Evolutionary conservation across 2,329 filamentous ascomycete genomes (phyloP).

Genomic region (Botrytis galanthina): DNA sequence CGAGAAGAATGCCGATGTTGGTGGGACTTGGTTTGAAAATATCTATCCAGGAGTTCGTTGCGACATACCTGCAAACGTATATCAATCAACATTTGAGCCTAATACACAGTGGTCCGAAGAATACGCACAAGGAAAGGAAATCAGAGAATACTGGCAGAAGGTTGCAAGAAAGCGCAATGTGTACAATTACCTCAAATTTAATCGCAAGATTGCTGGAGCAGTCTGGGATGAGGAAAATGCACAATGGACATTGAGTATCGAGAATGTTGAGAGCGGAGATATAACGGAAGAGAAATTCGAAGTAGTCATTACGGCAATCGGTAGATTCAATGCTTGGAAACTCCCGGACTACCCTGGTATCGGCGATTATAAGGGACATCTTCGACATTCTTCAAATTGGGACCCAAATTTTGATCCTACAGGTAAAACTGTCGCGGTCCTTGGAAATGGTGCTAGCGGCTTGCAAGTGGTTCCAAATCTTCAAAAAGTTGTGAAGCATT

Average conservation of each 20-base stretch:
- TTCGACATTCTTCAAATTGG: conserved; percentile 62
- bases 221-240: conserved; percentile 52
- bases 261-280: conserved; percentile 41
- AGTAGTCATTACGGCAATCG: conserved; percentile 61
- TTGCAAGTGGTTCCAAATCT: conserved; percentile 52
- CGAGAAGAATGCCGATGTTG: conserved; percentile 47
- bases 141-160: conserved; percentile 63
- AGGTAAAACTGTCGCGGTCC: conserved; percentile 48
- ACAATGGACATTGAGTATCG: conserved; percentile 50
- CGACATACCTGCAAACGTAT: conserved; percentile 47
- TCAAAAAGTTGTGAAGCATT: conserved; percentile 29
- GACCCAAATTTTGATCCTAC: conserved; percentile 49
- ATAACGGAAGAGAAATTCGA: conserved; percentile 50
- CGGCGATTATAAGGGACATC: conserved; percentile 45
- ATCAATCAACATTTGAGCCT: conserved; percentile 56
- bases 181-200: conserved; percentile 55
- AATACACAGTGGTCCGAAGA: conserved; percentile 68
- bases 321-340: conserved; percentile 65
- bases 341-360: conserved; percentile 60
- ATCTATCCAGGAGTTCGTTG: conserved; percentile 36
- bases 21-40: conserved; percentile 55
- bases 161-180: conserved; percentile 63
- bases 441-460: conserved; percentile 51
- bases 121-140: conserved; percentile 66
- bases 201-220: conserved; percentile 54